Percentiles rank a stretch among this genome's conserved stretches.
Conservation (phyloP, 768 basidiomycete species). For the Boletus pseudo-olivaceus region DNA sequence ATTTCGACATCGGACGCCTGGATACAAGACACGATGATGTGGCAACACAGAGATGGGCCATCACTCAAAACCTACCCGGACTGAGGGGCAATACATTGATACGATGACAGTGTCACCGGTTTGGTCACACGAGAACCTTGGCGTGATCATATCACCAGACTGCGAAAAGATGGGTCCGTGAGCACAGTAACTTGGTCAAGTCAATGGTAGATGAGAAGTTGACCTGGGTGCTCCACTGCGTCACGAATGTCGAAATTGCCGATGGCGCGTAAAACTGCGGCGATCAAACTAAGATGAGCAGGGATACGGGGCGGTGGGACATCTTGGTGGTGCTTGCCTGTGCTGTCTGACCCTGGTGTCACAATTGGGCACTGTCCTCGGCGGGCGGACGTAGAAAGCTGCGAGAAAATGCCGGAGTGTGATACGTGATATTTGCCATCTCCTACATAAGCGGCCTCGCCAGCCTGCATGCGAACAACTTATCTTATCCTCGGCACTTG, state of each 20-base stretch:
- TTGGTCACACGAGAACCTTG: constrained; percentile 69
- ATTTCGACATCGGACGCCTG: constrained; percentile 85
- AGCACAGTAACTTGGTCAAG: neutral
- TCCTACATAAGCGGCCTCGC: constrained; percentile 5
- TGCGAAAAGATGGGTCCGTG: neutral
- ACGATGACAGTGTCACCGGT: constrained; percentile 52
- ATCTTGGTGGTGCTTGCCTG: neutral
- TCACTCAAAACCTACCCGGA: constrained; percentile 48
- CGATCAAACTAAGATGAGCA: neutral
- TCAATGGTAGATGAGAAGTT: neutral
- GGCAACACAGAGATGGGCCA: neutral
- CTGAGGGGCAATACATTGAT: constrained; percentile 65
- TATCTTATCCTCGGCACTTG: neutral
- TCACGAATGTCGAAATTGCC: neutral
- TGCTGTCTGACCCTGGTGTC: neutral
- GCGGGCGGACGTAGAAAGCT: constrained; percentile 7
- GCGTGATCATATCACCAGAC: constrained; percentile 67
- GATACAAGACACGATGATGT: constrained; percentile 10
- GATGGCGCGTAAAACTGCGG: neutral
- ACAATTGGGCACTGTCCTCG: no score
- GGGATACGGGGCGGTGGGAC: neutral
- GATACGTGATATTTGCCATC: neutral
- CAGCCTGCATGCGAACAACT: neutral
- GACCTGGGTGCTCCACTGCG: neutral
- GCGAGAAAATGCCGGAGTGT: neutral